Evolutionary conservation across 768 basidiomycete species (phyloP), one percentile per base, ranked within the genome.

Genomic region (Sistotremastrum niveocremeum): DNA sequence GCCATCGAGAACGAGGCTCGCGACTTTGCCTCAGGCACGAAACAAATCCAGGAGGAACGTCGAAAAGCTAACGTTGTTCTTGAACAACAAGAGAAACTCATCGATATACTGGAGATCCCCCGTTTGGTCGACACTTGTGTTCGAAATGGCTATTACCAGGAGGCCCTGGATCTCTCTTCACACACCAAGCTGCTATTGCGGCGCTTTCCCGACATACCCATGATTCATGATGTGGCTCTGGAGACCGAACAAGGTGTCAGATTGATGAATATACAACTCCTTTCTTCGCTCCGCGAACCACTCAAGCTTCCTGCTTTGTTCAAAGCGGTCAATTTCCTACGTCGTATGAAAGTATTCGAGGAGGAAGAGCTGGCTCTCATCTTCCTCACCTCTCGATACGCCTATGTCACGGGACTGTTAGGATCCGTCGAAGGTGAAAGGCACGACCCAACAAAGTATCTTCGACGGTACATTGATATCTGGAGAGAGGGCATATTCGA

Each of bases 401-500:
- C 69, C 9, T 79, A 79, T 55, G 72, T 85, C 35, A 72, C 72
- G 39, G 65, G 68, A 5, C 65, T 75, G 11, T 65, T 88, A 34
- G 74, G 76, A 49, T 65, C 71, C 10, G 62, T 71, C 45, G 70
- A 73, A 39, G 62, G 73, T 44, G 77, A 81, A 49, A 73, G 72
- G 47, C 80, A 81, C 48, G 85, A 87, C 47, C 69, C 85, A 39
- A 76, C 81, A 34, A 67, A 81, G 34, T 90, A 81, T 63, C 67
- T 94, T 51, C 81, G 87, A 56, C 81, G 77, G 57, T 91, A 89
- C 61, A 77, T 94, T 52, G 93, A 94, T 56, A 62, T 79, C 7
- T 95, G 93, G 81, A 70, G 91, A 44, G 93, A 97, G 64, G 81
- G 85, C 40, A 84, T 89, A 20, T 85, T 93, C 64, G 90, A 97